Conservation (phyloP, 2,329 filamentous ascomycete species). For the Sporothrix brasiliensis region DNA sequence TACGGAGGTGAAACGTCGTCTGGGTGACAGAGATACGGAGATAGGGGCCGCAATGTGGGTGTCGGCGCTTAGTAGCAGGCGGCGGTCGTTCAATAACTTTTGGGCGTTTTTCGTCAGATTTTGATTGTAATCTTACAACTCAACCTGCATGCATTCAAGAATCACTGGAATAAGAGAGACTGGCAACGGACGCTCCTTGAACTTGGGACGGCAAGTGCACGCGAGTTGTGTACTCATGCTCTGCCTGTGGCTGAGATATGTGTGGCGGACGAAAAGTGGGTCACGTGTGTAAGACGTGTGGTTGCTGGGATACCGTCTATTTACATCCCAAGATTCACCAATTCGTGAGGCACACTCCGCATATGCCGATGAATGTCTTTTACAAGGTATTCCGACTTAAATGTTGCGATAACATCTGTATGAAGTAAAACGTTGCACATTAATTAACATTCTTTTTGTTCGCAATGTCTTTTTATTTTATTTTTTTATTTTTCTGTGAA, state of each 20-base stretch:
- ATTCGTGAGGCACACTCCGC: background rate
- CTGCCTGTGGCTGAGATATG: constrained; percentile 2
- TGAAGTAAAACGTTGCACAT: background rate
- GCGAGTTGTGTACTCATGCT: background rate
- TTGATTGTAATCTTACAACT: too few relatives aligned
- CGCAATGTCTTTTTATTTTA: background rate
- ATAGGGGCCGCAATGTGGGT: background rate
- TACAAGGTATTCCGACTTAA: background rate
- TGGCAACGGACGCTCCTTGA: background rate
- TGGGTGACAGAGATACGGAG: background rate
- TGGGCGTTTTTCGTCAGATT: background rate
- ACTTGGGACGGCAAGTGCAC: background rate
- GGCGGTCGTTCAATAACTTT: constrained; percentile 5
- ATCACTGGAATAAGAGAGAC: background rate
- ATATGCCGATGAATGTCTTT: background rate
- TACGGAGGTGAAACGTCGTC: constrained; percentile 29
- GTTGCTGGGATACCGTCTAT: constrained; percentile 14
- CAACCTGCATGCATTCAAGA: background rate
- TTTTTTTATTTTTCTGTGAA: too few relatives aligned
- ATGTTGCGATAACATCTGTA: background rate
- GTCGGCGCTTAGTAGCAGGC: constrained; percentile 6
- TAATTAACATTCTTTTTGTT: too few relatives aligned
- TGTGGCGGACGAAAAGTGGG: constrained; percentile 7
- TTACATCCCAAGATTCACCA: constrained; percentile 10
- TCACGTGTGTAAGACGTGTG: background rate